A percentile compares a stretch with the other conserved stretches of the same genome.
Conservation (phyloP, 2,329 filamentous ascomycete genomes). For the Neurospora sp. region DNA sequence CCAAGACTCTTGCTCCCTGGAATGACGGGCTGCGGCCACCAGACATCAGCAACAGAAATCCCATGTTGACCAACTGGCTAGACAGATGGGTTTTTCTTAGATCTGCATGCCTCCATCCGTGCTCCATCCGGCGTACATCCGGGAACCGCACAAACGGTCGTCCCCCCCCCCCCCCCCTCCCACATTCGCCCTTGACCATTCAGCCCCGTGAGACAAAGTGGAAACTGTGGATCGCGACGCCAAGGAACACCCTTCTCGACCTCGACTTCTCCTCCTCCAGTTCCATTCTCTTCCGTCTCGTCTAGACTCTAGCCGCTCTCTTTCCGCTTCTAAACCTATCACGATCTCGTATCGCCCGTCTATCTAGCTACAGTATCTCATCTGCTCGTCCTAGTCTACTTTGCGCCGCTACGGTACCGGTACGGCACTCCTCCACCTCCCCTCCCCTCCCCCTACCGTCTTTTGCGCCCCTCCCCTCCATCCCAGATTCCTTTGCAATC, state of each 20-base stretch:
- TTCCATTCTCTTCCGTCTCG: background rate
- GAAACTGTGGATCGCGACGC: background rate
- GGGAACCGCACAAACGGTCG: background rate
- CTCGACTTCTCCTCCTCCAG: background rate
- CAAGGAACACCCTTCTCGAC: background rate
- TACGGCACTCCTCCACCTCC: background rate
- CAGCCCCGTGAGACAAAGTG: background rate
- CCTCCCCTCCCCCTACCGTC: background rate
- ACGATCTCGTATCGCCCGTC: background rate
- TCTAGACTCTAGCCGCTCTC: background rate
- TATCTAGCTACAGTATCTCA: background rate
- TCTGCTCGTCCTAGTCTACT: background rate
- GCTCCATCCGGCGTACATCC: background rate
- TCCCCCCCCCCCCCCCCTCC: background rate
- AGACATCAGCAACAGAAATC: background rate
- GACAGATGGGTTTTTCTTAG: background rate
- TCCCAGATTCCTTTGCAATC: background rate
- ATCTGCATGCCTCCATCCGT: background rate
- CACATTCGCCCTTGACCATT: background rate
- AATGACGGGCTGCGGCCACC: background rate
- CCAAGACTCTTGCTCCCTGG: background rate
- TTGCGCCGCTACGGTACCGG: background rate
- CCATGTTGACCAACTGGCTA: background rate
- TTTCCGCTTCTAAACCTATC: background rate
- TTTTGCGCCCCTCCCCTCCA: background rate